Conservation (phyloP, 306 rosid genomes). For the Rubus idaeus region DNA sequence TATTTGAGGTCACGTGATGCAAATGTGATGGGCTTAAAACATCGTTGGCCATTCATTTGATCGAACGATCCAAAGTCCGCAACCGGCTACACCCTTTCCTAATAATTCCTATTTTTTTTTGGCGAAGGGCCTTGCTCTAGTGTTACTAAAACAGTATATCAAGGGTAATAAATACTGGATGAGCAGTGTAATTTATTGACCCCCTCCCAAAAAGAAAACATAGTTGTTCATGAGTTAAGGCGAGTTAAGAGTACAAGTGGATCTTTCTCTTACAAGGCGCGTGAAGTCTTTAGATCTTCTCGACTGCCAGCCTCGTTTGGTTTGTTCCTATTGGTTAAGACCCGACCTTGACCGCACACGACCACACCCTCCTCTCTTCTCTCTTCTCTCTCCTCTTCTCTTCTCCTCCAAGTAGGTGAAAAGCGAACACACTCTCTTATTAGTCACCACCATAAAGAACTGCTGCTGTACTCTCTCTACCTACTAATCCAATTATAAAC, state of each 20-base stretch:
- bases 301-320: conserved; percentile 33
- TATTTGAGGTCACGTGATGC: too few species aligned
- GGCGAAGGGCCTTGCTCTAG: too few species aligned
- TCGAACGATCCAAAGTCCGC: too few species aligned
- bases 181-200: too few species aligned
- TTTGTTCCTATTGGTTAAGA: conserved; percentile 25
- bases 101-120: too few species aligned
- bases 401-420: conserved; percentile 57
- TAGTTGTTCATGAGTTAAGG: too few species aligned
- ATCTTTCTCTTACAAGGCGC: background rate
- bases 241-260: background rate
- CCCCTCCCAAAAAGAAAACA: too few species aligned
- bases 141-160: too few species aligned
- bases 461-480: conserved; percentile 39
- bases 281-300: conserved; percentile 13
- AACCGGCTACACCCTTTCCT: too few species aligned
- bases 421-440: conserved; percentile 43
- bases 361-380: conserved; percentile 28
- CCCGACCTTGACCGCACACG: conserved; percentile 46
- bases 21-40: too few species aligned
- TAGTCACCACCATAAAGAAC: conserved; percentile 31
- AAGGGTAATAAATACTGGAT: too few species aligned
- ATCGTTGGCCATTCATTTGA: too few species aligned
- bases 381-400: conserved; percentile 16
- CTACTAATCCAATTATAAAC: conserved; percentile 60